These are phyloP conservation scores for Hypoxylon perforatum DNA, from an alignment of 495 filamentous ascomycete species.

Conservation along the genomic window DNA sequence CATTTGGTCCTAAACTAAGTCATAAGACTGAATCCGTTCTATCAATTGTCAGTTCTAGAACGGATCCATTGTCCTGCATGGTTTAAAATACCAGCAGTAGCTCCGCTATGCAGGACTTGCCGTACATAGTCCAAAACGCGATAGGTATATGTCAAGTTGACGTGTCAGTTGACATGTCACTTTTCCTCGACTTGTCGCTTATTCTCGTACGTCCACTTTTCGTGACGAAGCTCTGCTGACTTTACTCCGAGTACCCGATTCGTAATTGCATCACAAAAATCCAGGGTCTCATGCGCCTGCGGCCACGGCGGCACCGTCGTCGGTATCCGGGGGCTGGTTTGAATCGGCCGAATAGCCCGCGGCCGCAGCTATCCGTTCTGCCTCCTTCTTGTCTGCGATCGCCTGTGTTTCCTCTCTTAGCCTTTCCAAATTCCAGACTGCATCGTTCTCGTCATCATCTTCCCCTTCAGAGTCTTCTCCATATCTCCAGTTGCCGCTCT, in stretches of 20 bases:
- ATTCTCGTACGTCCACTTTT: slow-evolving; percentile 15
- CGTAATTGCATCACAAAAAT: neutral
- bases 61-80: slow-evolving; percentile 14
- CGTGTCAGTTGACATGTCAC: slow-evolving; percentile 9
- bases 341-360: slow-evolving; percentile 31
- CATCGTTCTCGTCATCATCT: slow-evolving; percentile 67
- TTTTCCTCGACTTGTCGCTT: slow-evolving; percentile 41
- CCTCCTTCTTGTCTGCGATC: slow-evolving; percentile 70
- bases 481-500: slow-evolving; percentile 90
- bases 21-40: slow-evolving; percentile 18
- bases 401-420: slow-evolving; percentile 77
- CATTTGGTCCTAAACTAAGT: slow-evolving; percentile 33
- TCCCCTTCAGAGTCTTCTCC: slow-evolving; percentile 72
- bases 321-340: slow-evolving; percentile 28
- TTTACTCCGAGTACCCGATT: slow-evolving; percentile 14
- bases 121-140: slow-evolving; percentile 11
- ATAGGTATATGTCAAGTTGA: slow-evolving; percentile 8
- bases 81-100: slow-evolving; percentile 18
- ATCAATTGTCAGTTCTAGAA: slow-evolving; percentile 8
- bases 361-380: slow-evolving; percentile 60
- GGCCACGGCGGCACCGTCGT: slow-evolving; percentile 25
- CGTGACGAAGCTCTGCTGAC: slow-evolving; percentile 15
- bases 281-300: slow-evolving; percentile 25
- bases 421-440: slow-evolving; percentile 81
- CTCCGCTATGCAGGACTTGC: slow-evolving; percentile 20